A percentile compares a stretch with the other conserved stretches of the same genome.
These are phyloP conservation scores for Agrocybe pediades DNA, from an alignment of 768 basidiomycete species.

Conservation along the genomic window DNA sequence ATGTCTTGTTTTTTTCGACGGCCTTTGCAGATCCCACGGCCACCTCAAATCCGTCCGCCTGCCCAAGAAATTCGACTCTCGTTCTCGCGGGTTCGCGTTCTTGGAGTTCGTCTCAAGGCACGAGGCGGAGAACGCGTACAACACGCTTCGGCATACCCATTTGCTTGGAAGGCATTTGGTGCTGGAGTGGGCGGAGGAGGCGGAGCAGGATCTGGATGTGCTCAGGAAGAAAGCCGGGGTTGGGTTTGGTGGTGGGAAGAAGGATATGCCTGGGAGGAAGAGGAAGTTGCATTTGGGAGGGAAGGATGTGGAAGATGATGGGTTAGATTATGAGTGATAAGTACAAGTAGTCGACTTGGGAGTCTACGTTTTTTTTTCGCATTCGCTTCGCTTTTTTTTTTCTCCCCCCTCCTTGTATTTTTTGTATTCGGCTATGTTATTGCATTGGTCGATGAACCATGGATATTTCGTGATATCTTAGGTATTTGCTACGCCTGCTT, in stretches of 20 bases:
- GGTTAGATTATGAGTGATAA: conserved; percentile 32
- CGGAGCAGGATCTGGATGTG: conserved; percentile 73
- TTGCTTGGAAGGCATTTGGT: conserved; percentile 95
- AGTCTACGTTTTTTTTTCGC: too few relatives aligned
- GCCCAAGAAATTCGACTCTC: conserved; percentile 88
- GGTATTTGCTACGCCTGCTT: too few relatives aligned
- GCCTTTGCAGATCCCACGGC: conserved; percentile 81
- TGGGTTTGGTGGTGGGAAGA: conserved; percentile 71
- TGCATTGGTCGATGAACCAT: too few relatives aligned
- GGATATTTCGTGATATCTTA: too few relatives aligned
- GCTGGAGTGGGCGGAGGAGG: conserved; percentile 90
- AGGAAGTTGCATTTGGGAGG: conserved; percentile 64
- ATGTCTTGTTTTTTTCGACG: conserved; percentile 5
- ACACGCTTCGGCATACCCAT: conserved; percentile 89
- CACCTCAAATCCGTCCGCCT: conserved; percentile 93
- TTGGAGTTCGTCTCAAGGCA: conserved; percentile 88
- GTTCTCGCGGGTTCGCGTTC: conserved; percentile 94
- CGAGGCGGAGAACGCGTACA: conserved; percentile 89
- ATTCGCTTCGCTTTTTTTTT: background rate
- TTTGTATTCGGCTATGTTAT: background rate
- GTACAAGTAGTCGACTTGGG: too few relatives aligned
- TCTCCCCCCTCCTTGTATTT: background rate
- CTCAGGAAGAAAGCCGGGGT: conserved; percentile 81
- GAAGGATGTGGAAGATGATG: conserved; percentile 36
- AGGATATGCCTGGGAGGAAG: conserved; percentile 73